A percentile compares a stretch with the other conserved stretches of the same genome.
phyloP scores from a whole-genome alignment of 2,329 filamentous ascomycete genomes.

The Ophiostoma sp. region DNA sequence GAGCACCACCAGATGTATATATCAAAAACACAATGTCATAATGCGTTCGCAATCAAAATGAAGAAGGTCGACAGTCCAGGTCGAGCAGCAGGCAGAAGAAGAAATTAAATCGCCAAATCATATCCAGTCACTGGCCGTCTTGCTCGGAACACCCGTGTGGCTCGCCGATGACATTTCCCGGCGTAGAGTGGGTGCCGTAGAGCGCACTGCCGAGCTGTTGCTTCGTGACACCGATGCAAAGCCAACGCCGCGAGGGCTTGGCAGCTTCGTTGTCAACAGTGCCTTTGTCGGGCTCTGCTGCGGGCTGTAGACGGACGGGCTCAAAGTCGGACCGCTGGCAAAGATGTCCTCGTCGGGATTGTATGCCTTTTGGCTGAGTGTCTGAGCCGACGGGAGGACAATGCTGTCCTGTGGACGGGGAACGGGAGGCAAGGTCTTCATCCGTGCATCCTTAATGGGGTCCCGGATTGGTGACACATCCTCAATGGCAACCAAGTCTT shows the following conservation, averaged over 20 bases:
- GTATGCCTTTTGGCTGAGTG: slow-evolving; percentile 34
- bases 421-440: slow-evolving; percentile 44
- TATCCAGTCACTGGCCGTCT: slow-evolving; percentile 30
- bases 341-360: slow-evolving; percentile 19
- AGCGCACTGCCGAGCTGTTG: slow-evolving; percentile 27
- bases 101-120: slow-evolving; percentile 11
- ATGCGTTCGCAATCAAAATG: background rate
- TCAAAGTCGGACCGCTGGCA: slow-evolving; percentile 42
- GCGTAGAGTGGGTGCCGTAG: slow-evolving; percentile 2
- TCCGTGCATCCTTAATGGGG: slow-evolving; percentile 37
- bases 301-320: slow-evolving; percentile 55
- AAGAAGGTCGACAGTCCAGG: background rate
- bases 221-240: slow-evolving; percentile 39
- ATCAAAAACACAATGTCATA: background rate
- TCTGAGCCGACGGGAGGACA: background rate
- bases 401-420: slow-evolving; percentile 31
- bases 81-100: background rate
- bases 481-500: slow-evolving; percentile 21
- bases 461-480: slow-evolving; percentile 34
- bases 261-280: slow-evolving; percentile 43
- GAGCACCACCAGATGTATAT: background rate
- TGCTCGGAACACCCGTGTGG: slow-evolving; percentile 13
- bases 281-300: slow-evolving; percentile 38
- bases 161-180: slow-evolving; percentile 21
- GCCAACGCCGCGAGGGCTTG: slow-evolving; percentile 46